Base-by-base conservation (phyloP, 2,329 filamentous ascomycete species). In the Salinomyces thailandicus region DNA sequence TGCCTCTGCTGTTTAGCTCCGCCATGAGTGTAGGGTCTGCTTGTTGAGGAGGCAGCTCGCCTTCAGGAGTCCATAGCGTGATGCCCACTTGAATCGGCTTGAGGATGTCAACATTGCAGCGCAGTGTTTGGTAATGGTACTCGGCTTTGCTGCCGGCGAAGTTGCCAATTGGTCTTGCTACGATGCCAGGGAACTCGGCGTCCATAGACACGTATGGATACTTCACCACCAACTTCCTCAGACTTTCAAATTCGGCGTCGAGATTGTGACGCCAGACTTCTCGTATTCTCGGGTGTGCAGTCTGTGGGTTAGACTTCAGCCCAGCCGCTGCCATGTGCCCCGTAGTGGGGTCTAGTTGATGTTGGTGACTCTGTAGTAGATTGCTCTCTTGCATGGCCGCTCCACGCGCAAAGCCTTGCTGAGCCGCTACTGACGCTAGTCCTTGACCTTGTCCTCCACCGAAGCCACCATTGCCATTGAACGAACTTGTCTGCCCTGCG, bases 181-280 rank as follows among this genome's bases (percentile, higher is more conserved):
- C 89, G 36, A 98, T 86, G 39, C 91, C 91, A n/a, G 91, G 91
- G 52, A 98, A 98, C 59, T 96, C 89, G 16, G 91, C 95, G 59
- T 98, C 91, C 91, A 98, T 96, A 51, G 87, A 89, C 62, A 98
- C 89, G 58, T 93, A 96, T 28, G 86, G 85, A 60, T 93, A 96
- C 53, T 82, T 84, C 44, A 93, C 83, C 46, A 96, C 77, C 52
- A 96, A 66, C 41, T 82, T 77, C 59, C 89, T 74, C 49, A 98
- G 63, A 33, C 82, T 68, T 6, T 77, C 80, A 81, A 98, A 91
- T 66, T 98, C 91, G 55, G 93, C 82, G 17, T 84, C 75, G 45
- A 96, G 64, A 54, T 96, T 96, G 51, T 85, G 77, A 58, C 81
- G 82, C 91, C 91, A 98, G 26, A 98, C 91, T 54, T 98, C 89